Conservation (phyloP, 495 filamentous ascomycete species). For the Penicillium diatomitis region DNA sequence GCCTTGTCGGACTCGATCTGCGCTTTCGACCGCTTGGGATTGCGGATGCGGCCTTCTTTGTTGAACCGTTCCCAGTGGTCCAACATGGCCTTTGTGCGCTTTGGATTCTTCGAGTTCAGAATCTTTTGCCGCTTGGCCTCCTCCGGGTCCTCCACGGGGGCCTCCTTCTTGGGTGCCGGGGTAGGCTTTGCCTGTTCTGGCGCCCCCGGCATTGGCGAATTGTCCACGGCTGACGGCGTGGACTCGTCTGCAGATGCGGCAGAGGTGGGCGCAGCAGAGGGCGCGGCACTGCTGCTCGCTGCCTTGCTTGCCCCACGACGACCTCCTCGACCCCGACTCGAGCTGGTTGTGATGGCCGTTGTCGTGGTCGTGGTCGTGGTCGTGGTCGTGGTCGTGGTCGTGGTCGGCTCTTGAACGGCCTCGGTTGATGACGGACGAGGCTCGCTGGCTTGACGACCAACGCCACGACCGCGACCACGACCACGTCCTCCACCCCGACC, state of each 20-base stretch:
- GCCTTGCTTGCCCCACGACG: constrained; percentile 14
- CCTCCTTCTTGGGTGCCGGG: constrained; percentile 4
- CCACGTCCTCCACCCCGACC: constrained; percentile 38
- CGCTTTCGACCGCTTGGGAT: constrained; percentile 40
- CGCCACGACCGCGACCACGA: constrained; percentile 3
- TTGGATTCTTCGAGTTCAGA: constrained; percentile 40
- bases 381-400: constrained; percentile 1
- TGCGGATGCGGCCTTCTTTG: constrained; percentile 33
- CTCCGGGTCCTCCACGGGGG: constrained; percentile 22
- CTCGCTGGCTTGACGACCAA: not conserved
- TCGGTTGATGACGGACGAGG: constrained; percentile 16
- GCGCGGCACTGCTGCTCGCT: not conserved
- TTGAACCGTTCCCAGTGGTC: constrained; percentile 42
- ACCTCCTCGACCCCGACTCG: constrained; percentile 15
- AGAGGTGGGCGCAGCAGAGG: not conserved
- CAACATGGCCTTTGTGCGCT: constrained; percentile 40
- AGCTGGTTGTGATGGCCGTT: not conserved
- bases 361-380: not conserved
- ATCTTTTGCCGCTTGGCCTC: constrained; percentile 30
- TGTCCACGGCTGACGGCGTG: constrained; percentile 1
- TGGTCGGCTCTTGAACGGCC: constrained; percentile 2
- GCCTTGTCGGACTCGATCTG: constrained; percentile 36
- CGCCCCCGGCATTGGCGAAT: constrained; percentile 6
- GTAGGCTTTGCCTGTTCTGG: constrained; percentile 1
- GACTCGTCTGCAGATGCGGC: not conserved